These are phyloP conservation scores for Verbena officinalis DNA, from an alignment of 257 asterid genomes.

Conservation along the genomic window DNA sequence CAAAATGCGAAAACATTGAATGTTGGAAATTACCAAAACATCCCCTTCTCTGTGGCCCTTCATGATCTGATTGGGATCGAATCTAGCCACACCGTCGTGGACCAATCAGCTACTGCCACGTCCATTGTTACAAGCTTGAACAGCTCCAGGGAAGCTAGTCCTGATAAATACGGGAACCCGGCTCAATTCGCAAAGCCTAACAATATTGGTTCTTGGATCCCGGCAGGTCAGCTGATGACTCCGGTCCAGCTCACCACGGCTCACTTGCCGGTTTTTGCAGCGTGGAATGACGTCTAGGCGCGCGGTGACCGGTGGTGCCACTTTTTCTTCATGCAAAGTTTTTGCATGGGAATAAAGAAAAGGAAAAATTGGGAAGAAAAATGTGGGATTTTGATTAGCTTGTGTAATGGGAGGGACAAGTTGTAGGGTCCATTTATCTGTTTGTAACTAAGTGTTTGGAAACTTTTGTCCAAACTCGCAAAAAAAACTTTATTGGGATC, in stretches of 20 bases:
- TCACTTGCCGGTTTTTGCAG: constrained; percentile 74
- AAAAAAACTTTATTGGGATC: constrained; percentile 26
- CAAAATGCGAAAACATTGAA: constrained; percentile 31
- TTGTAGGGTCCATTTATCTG: constrained; percentile 28
- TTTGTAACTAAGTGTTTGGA: constrained; percentile 33
- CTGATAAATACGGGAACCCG: constrained; percentile 45
- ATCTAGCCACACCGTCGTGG: constrained; percentile 41
- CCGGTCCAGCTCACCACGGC: constrained; percentile 47
- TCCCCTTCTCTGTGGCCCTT: constrained; percentile 38
- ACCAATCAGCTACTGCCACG: constrained; percentile 17
- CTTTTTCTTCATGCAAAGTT: not conserved
- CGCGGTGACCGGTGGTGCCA: not conserved
- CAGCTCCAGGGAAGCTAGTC: constrained; percentile 68
- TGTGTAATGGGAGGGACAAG: constrained; percentile 34
- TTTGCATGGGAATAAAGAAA: constrained; percentile 37
- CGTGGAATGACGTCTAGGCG: constrained; percentile 61
- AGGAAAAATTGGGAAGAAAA: not conserved
- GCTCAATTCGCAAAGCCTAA: constrained; percentile 41
- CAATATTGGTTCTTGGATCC: constrained; percentile 57
- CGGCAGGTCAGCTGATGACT: constrained; percentile 48
- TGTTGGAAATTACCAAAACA: constrained; percentile 27
- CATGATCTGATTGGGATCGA: constrained; percentile 42
- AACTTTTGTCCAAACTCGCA: constrained; percentile 37
- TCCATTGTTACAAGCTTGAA: constrained; percentile 57
- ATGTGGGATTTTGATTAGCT: constrained; percentile 14